These are phyloP conservation scores for Actinomortierella ambigua DNA, from an alignment of 371 early-diverging fungal genomes.

Conservation along the genomic window DNA sequence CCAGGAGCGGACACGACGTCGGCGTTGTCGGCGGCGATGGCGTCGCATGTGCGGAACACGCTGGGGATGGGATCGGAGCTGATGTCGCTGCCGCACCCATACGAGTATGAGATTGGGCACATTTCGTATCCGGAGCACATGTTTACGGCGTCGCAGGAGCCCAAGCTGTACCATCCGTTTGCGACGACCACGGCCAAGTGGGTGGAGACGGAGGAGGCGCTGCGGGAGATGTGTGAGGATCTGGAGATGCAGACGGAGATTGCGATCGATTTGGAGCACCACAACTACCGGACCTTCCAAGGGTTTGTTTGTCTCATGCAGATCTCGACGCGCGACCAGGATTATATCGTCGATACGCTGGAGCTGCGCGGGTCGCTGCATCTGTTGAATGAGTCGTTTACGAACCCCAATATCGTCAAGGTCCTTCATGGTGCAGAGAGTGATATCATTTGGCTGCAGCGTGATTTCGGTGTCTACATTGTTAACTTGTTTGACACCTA, in stretches of 20 bases:
- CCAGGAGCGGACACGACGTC: conserved; percentile 3
- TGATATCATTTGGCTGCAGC: conserved; percentile 97
- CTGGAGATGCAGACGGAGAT: conserved; percentile 72
- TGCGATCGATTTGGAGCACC: conserved; percentile 96
- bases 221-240: conserved; percentile 64
- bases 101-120: conserved; percentile 86
- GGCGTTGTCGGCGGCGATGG: conserved; percentile 1
- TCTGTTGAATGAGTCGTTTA: conserved; percentile 80
- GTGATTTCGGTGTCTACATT: conserved; percentile 95
- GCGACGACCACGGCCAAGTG: conserved; percentile 67
- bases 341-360: conserved; percentile 92
- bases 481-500: conserved; percentile 97
- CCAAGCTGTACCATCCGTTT: conserved; percentile 58
- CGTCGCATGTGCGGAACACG: neutral
- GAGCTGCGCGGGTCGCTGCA: conserved; percentile 79
- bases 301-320: conserved; percentile 97
- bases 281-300: conserved; percentile 91
- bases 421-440: conserved; percentile 94
- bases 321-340: conserved; percentile 86
- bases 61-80: conserved; percentile 11
- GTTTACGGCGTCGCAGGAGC: conserved; percentile 63
- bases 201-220: conserved; percentile 74
- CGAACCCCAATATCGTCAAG: conserved; percentile 89
- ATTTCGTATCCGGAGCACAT: conserved; percentile 76
- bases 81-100: conserved; percentile 80